These are phyloP conservation scores for Oxyria digyna DNA, from an alignment of 148 eudicot genomes.

Conservation along the genomic window DNA sequence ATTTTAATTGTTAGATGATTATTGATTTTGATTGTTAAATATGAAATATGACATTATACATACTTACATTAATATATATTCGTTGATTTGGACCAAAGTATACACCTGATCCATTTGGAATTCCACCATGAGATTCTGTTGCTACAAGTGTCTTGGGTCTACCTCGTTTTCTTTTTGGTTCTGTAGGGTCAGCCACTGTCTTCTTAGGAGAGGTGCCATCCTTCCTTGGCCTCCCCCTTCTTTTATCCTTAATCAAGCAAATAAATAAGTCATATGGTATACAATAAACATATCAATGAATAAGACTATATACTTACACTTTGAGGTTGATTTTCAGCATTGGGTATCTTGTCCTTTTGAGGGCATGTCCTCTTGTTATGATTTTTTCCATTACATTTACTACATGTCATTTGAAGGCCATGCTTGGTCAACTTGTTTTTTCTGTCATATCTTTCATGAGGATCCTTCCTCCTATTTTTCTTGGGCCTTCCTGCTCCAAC, in stretches of 20 bases:
- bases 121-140: neutral
- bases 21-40: neutral
- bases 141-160: neutral
- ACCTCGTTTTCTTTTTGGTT: neutral
- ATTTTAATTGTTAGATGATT: neutral
- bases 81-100: neutral
- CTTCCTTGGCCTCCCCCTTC: neutral
- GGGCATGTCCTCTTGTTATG: no score
- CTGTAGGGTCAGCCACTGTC: neutral
- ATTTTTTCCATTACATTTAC: no score
- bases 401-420: no score
- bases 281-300: neutral
- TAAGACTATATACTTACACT: neutral
- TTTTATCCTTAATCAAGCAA: neutral
- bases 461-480: no score
- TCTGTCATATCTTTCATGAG: no score
- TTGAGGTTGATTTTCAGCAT: neutral
- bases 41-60: neutral
- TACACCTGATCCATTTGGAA: neutral
- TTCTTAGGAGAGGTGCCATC: neutral
- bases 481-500: neutral
- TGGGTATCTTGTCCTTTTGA: no score
- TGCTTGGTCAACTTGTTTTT: no score
- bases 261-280: neutral
- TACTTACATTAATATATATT: neutral